phyloP scores from a whole-genome alignment of 179 eudicot species.

The Spergularia azorica region DNA sequence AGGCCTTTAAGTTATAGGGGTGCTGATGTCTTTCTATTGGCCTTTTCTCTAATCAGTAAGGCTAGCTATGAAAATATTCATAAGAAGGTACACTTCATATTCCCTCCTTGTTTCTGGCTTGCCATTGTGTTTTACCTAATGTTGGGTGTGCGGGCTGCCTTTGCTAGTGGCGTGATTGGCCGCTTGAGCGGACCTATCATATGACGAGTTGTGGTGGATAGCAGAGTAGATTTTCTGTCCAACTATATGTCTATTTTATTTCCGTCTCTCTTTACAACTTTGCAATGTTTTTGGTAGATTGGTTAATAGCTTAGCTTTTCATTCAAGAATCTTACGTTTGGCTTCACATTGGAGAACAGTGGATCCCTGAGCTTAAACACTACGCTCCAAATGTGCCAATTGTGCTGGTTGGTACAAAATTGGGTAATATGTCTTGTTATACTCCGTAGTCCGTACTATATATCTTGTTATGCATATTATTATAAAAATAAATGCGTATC shows the following conservation, averaged over 20 bases:
- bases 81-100: constrained; percentile 33
- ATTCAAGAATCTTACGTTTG: constrained; percentile 8
- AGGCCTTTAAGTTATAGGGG: constrained; percentile 50
- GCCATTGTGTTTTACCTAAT: background rate
- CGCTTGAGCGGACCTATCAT: no score
- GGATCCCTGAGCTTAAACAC: constrained; percentile 47
- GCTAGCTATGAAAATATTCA: constrained; percentile 48
- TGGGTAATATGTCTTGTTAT: constrained; percentile 27
- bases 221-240: background rate
- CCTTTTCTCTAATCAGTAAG: constrained; percentile 50
- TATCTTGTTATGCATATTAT: no score
- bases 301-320: no score
- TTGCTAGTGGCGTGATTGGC: background rate
- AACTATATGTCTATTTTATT: background rate
- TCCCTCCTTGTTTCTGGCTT: background rate
- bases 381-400: constrained; percentile 49
- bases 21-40: constrained; percentile 49
- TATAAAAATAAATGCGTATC: no score
- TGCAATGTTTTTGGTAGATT: no score
- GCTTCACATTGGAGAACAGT: constrained; percentile 24
- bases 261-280: no score
- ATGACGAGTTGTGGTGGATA: no score
- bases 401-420: constrained; percentile 46
- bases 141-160: background rate
- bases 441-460: background rate